These are phyloP conservation scores for Rhypophila decipiens DNA, from an alignment of 495 filamentous ascomycete genomes.

Conservation along the genomic window DNA sequence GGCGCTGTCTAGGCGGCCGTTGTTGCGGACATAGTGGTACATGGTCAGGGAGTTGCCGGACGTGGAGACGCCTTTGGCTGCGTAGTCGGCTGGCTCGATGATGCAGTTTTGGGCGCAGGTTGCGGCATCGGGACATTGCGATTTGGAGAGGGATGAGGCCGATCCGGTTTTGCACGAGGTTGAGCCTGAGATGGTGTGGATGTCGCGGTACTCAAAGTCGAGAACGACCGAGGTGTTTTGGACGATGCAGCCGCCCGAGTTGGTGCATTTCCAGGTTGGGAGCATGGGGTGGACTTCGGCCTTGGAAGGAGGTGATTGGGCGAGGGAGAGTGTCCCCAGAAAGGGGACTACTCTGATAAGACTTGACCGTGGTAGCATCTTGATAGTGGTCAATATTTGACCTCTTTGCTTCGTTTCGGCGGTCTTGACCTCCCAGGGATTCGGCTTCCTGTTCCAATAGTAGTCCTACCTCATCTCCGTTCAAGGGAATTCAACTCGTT, in stretches of 20 bases:
- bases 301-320: conserved; percentile 1
- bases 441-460: too few species aligned
- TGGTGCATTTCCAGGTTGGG: conserved; percentile 49
- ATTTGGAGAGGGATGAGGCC: conserved; percentile 43
- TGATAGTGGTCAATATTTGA: not conserved
- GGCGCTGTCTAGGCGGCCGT: conserved; percentile 36
- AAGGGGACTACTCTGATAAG: conserved; percentile 1
- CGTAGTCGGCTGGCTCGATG: conserved; percentile 44
- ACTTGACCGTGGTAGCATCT: not conserved
- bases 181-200: conserved; percentile 8
- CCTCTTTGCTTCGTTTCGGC: too few species aligned
- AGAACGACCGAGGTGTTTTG: conserved; percentile 50
- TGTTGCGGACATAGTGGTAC: conserved; percentile 46
- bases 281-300: conserved; percentile 44
- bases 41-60: conserved; percentile 43
- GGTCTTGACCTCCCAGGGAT: too few species aligned
- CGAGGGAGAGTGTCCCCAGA: conserved; percentile 1
- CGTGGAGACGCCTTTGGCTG: conserved; percentile 35
- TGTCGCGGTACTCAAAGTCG: conserved; percentile 35
- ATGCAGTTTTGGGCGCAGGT: conserved; percentile 44
- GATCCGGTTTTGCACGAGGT: conserved; percentile 41
- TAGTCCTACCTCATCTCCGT: too few species aligned
- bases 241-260: conserved; percentile 43
- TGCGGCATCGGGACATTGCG: conserved; percentile 40
- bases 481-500: not conserved